Percentiles rank a stretch among this genome's conserved stretches.
These are phyloP conservation scores for Aspergillus sparsus DNA, from an alignment of 495 filamentous ascomycete species.

Conservation along the genomic window DNA sequence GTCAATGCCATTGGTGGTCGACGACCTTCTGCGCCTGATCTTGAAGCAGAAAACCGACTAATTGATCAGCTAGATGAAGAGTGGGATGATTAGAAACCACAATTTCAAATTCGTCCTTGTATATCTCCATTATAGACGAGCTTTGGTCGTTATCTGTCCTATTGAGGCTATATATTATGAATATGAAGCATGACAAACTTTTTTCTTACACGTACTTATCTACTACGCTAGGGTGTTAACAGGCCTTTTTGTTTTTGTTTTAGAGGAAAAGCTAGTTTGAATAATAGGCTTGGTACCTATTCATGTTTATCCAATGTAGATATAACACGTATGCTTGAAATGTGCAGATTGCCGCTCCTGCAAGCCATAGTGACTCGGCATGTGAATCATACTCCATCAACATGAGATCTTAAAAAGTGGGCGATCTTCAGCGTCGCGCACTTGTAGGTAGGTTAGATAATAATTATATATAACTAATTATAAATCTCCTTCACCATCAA, in stretches of 20 bases:
- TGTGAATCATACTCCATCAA: too few relatives aligned
- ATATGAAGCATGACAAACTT: conserved; percentile 9
- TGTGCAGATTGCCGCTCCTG: too few relatives aligned
- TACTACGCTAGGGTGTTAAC: background rate
- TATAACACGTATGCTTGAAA: background rate
- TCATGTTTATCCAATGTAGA: background rate
- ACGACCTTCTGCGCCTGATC: conserved; percentile 32
- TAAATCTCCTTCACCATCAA: too few relatives aligned
- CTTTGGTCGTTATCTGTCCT: background rate
- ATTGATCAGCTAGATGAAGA: conserved; percentile 98
- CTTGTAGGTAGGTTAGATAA: too few relatives aligned
- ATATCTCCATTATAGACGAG: background rate
- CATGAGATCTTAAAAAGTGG: too few relatives aligned
- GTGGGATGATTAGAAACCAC: conserved; percentile 50
- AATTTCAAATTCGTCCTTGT: background rate
- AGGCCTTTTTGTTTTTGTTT: background rate
- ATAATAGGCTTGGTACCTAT: too few relatives aligned
- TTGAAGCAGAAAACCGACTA: conserved; percentile 87
- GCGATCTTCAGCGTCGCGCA: background rate
- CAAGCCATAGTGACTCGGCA: too few relatives aligned
- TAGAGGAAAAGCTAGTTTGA: background rate
- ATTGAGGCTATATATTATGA: conserved; percentile 10
- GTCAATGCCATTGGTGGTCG: conserved; percentile 42
- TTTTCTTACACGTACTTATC: conserved; percentile 1
- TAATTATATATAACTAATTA: too few relatives aligned